Evolutionary conservation across 2,329 filamentous ascomycete genomes (phyloP).

Genomic region (Sordariomycetes sp.): DNA sequence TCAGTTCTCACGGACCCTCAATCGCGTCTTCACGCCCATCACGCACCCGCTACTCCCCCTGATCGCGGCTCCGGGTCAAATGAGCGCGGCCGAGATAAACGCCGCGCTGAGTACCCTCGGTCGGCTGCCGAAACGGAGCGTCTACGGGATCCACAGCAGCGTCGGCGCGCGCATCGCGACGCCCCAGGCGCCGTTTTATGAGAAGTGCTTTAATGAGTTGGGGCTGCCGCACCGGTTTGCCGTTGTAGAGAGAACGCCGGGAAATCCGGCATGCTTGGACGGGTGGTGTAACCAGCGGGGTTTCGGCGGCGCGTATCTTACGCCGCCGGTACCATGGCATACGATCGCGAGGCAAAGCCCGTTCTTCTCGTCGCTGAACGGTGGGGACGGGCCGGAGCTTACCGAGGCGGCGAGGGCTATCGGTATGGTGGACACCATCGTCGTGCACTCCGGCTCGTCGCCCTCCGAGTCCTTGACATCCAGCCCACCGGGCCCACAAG

Average conservation of each 20-base stretch:
- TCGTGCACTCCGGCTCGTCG: conserved; percentile 32
- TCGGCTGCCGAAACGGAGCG: conserved; percentile 64
- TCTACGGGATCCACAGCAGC: conserved; percentile 63
- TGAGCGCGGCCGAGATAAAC: conserved; percentile 80
- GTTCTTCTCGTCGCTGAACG: conserved; percentile 36
- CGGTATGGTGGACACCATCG: conserved; percentile 70
- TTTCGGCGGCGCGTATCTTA: conserved; percentile 74
- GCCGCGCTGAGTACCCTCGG: conserved; percentile 65
- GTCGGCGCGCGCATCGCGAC: conserved; percentile 48
- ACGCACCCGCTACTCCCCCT: conserved; percentile 75
- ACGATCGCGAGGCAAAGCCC: conserved; percentile 43
- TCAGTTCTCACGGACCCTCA: conserved; percentile 70
- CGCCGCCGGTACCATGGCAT: conserved; percentile 52
- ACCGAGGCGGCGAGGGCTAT: conserved; percentile 69
- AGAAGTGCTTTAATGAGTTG: conserved; percentile 70
- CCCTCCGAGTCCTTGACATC: conserved; percentile 18
- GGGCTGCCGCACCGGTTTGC: conserved; percentile 76
- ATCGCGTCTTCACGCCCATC: conserved; percentile 78
- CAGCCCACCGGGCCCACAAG: not conserved
- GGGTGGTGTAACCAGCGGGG: conserved; percentile 57
- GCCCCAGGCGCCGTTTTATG: conserved; percentile 72
- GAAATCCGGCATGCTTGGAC: conserved; percentile 53
- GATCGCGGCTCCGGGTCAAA: conserved; percentile 73
- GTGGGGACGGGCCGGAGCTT: conserved; percentile 39
- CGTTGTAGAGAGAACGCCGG: conserved; percentile 57